These are phyloP conservation scores for Hortiboletus campestris DNA, from an alignment of 768 basidiomycete species.

Conservation along the genomic window DNA sequence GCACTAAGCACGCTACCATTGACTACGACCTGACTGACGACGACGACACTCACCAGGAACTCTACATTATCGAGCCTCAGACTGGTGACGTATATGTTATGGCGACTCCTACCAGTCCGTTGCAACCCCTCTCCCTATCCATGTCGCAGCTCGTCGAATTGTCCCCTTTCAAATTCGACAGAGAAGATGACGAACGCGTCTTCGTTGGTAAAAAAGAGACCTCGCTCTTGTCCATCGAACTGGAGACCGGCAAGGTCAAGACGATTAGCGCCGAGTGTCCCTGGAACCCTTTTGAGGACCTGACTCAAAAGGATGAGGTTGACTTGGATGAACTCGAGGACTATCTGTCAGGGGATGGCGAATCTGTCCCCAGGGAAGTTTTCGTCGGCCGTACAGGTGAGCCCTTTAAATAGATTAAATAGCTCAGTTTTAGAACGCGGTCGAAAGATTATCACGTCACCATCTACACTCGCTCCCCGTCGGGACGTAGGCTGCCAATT, in stretches of 20 bases:
- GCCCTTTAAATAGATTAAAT: constrained; percentile 16
- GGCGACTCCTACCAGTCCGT: constrained; percentile 59
- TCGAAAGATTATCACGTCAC: constrained; percentile 82
- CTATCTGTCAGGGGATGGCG: constrained; percentile 34
- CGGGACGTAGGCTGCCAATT: constrained; percentile 41
- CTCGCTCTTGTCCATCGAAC: constrained; percentile 67
- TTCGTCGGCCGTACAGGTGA: constrained; percentile 67
- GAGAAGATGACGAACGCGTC: constrained; percentile 55
- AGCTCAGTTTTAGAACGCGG: constrained; percentile 1
- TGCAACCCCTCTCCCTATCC: constrained; percentile 87
- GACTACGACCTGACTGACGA: constrained; percentile 60
- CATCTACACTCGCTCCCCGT: constrained; percentile 59
- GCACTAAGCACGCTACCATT: constrained; percentile 59
- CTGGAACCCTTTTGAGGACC: constrained; percentile 66
- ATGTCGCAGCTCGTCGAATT: constrained; percentile 92
- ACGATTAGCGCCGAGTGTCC: constrained; percentile 76
- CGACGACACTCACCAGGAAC: constrained; percentile 54
- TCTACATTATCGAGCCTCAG: constrained; percentile 94
- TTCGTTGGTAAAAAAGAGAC: constrained; percentile 94
- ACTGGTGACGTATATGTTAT: constrained; percentile 92
- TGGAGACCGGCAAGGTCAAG: constrained; percentile 79
- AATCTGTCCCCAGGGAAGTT: constrained; percentile 40
- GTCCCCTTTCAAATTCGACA: constrained; percentile 73
- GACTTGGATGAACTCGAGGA: constrained; percentile 64
- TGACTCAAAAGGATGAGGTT: constrained; percentile 40